phyloP scores from a whole-genome alignment of 2,329 filamentous ascomycete species.

The Penicillium sp. region DNA sequence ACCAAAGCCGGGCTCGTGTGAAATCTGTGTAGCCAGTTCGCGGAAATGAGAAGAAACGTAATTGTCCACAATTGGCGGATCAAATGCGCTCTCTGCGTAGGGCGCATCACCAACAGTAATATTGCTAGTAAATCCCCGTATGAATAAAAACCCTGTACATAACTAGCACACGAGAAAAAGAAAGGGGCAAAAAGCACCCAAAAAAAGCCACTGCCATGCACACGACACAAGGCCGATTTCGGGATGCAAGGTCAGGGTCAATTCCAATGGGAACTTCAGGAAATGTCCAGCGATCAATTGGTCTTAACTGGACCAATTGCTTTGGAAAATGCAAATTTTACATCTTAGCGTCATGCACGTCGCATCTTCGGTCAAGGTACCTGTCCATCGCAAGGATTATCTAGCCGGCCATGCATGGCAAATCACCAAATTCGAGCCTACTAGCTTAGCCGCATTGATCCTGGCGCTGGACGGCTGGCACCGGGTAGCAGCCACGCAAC shows the following conservation, averaged over 20 bases:
- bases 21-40: slow-evolving; percentile 7
- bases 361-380: slow-evolving; percentile 6
- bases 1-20: not conserved
- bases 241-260: not conserved
- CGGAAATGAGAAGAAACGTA: not conserved
- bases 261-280: not conserved
- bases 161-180: not conserved
- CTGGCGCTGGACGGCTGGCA: slow-evolving; percentile 1
- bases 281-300: not conserved
- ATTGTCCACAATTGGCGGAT: not conserved
- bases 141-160: not conserved
- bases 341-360: not conserved
- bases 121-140: not conserved
- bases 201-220: not conserved
- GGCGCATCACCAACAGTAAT: not conserved
- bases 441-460: slow-evolving; percentile 12
- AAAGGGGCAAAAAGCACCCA: not conserved
- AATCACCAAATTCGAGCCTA: slow-evolving; percentile 4
- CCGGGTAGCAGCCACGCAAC: not conserved
- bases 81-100: not conserved
- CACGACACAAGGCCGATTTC: not conserved
- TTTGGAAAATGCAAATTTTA: not conserved
- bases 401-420: slow-evolving; percentile 13
- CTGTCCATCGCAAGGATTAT: slow-evolving; percentile 9
- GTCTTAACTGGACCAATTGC: not conserved